Conservation (phyloP, 164 flowering plant genomes). For the Cinnamomum micranthum region DNA sequence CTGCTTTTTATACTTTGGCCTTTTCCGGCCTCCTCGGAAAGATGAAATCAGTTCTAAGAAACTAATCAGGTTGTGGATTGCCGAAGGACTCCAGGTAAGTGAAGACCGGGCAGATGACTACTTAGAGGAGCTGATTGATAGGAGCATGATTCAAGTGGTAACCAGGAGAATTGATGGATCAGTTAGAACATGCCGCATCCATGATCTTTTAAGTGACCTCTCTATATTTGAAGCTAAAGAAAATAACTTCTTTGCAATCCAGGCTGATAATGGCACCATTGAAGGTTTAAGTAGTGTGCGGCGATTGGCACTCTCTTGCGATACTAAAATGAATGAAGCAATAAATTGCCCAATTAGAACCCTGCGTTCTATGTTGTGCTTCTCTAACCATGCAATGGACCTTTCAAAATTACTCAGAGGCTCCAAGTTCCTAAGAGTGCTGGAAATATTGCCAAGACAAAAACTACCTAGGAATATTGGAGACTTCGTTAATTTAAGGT, state of each 20-base stretch:
- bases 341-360: neutral
- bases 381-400: neutral
- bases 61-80: neutral
- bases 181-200: conserved; percentile 37
- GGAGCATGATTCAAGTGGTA: neutral
- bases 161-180: conserved; percentile 8
- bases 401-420: too few relatives aligned
- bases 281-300: neutral
- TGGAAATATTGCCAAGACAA: conserved; percentile 14
- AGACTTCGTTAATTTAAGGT: conserved; percentile 6
- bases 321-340: too few relatives aligned
- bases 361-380: neutral
- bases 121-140: neutral
- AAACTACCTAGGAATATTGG: conserved; percentile 1
- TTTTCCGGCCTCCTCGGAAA: neutral
- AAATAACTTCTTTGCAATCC: neutral
- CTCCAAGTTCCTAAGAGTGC: too few relatives aligned
- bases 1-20: neutral
- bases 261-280: neutral
- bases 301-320: neutral
- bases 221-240: neutral
- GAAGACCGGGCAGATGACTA: neutral
- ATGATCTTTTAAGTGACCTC: conserved; percentile 20
- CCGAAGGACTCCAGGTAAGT: neutral
- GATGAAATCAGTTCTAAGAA: neutral